These are phyloP conservation scores for Ploettnerulaceae sp. DNA, from an alignment of 2,329 filamentous ascomycete species.

Conservation along the genomic window DNA sequence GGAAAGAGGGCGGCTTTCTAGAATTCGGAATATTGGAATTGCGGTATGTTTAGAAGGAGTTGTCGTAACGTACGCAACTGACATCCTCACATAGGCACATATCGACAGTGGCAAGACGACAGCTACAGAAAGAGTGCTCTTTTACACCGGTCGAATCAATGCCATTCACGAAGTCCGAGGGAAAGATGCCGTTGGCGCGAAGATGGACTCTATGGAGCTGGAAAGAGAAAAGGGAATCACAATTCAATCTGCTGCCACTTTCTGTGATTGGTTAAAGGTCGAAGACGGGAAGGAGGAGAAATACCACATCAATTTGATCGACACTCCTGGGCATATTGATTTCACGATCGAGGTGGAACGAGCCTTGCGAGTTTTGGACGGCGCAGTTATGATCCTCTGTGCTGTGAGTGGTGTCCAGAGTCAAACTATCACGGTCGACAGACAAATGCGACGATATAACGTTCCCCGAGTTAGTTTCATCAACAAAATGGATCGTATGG, in stretches of 20 bases:
- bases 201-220: constrained; percentile 99
- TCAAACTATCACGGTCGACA: constrained; percentile 96
- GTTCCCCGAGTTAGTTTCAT: constrained; percentile 93
- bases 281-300: constrained; percentile 79
- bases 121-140: constrained; percentile 90
- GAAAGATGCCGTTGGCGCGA: constrained; percentile 90
- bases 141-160: constrained; percentile 96
- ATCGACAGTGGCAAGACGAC: constrained; percentile 99
- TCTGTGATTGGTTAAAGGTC: constrained; percentile 92
- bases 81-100: constrained; percentile 60
- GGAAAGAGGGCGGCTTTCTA: constrained; percentile 72
- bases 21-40: constrained; percentile 95
- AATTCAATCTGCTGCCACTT: constrained; percentile 96
- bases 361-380: constrained; percentile 88
- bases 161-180: constrained; percentile 95
- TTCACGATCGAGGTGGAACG: constrained; percentile 99
- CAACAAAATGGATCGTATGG: constrained; percentile 99
- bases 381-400: constrained; percentile 97
- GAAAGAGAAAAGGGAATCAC: constrained; percentile 98
- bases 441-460: constrained; percentile 98
- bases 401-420: constrained; percentile 96
- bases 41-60: constrained; percentile 56
- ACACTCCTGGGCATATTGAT: constrained; percentile 97
- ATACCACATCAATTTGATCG: constrained; percentile 97
- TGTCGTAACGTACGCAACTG: background rate